Evolutionary conservation across 2,329 filamentous ascomycete genomes (phyloP).

Genomic region (Aspergillus ochraceus): DNA sequence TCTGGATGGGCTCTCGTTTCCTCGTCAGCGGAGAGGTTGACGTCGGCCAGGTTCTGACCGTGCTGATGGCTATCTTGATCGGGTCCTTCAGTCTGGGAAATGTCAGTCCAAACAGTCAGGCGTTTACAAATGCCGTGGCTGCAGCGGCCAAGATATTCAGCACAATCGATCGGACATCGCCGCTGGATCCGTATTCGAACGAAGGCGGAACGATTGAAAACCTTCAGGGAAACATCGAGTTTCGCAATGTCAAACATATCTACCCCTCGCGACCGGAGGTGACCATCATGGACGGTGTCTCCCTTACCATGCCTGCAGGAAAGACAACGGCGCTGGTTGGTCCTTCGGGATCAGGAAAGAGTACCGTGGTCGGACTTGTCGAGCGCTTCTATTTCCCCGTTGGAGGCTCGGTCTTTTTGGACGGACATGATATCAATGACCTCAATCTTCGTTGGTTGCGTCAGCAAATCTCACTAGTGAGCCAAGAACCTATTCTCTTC

Average conservation of each 20-base stretch:
- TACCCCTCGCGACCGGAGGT: slow-evolving; percentile 93
- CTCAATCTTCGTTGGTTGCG: slow-evolving; percentile 89
- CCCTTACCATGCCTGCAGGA: slow-evolving; percentile 76
- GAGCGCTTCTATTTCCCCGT: slow-evolving; percentile 95
- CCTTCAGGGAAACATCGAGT: slow-evolving; percentile 74
- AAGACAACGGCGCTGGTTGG: slow-evolving; percentile 93
- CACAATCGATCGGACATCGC: slow-evolving; percentile 86
- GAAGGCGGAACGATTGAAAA: slow-evolving; percentile 71
- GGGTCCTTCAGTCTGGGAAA: slow-evolving; percentile 90
- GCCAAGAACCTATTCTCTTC: slow-evolving; percentile 90
- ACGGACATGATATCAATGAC: slow-evolving; percentile 76
- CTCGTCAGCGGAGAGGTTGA: slow-evolving; percentile 65
- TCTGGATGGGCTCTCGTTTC: slow-evolving; percentile 83
- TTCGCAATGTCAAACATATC: slow-evolving; percentile 84
- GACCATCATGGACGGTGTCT: slow-evolving; percentile 81
- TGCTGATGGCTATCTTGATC: slow-evolving; percentile 88
- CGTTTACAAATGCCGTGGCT: slow-evolving; percentile 79
- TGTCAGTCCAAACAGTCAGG: slow-evolving; percentile 79
- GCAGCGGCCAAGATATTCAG: slow-evolving; percentile 90
- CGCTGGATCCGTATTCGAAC: slow-evolving; percentile 73
- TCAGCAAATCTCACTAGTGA: slow-evolving; percentile 88
- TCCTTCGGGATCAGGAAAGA: slow-evolving; percentile 91
- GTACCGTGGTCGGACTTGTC: slow-evolving; percentile 87
- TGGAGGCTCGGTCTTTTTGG: slow-evolving; percentile 72
- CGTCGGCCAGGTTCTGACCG: slow-evolving; percentile 74